phyloP scores from a whole-genome alignment of 305 asterid genomes.

The Fraxinus ornus region DNA sequence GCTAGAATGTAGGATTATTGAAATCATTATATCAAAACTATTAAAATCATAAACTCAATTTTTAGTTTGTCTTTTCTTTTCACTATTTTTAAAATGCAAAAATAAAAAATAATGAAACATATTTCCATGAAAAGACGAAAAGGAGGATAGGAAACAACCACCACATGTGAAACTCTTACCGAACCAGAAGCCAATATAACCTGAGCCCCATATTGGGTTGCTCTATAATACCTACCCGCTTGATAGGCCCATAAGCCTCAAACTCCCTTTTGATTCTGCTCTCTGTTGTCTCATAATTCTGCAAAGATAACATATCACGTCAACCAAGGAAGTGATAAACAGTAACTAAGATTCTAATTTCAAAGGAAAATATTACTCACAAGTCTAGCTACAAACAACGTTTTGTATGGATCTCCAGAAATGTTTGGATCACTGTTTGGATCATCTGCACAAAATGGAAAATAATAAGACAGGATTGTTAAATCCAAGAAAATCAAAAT shows the following conservation, averaged over 20 bases:
- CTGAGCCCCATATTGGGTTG: constrained; percentile 36
- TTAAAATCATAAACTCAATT: neutral
- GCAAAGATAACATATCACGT: constrained; percentile 31
- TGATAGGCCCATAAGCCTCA: constrained; percentile 97
- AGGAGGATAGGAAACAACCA: constrained; percentile 21
- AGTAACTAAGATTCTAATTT: constrained; percentile 1
- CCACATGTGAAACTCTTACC: constrained; percentile 68
- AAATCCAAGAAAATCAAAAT: constrained; percentile 11
- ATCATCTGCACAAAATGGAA: constrained; percentile 59
- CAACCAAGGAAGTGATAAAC: neutral
- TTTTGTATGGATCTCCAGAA: constrained; percentile 94
- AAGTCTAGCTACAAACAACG: constrained; percentile 89
- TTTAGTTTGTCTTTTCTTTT: neutral
- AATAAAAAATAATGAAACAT: neutral
- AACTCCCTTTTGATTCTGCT: constrained; percentile 95
- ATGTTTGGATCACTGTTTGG: constrained; percentile 74
- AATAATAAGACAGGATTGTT: neutral
- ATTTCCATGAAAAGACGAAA: constrained; percentile 1
- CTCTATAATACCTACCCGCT: constrained; percentile 96
- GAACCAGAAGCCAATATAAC: constrained; percentile 51
- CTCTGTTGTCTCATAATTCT: constrained; percentile 92
- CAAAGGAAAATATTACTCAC: constrained; percentile 49
- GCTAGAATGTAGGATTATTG: constrained; percentile 3
- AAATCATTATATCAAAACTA: constrained; percentile 3
- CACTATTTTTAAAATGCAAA: neutral